Evolutionary conservation across 352 stramenopile genomes (phyloP).

Genomic region (Phytophthora citrophthora): DNA sequence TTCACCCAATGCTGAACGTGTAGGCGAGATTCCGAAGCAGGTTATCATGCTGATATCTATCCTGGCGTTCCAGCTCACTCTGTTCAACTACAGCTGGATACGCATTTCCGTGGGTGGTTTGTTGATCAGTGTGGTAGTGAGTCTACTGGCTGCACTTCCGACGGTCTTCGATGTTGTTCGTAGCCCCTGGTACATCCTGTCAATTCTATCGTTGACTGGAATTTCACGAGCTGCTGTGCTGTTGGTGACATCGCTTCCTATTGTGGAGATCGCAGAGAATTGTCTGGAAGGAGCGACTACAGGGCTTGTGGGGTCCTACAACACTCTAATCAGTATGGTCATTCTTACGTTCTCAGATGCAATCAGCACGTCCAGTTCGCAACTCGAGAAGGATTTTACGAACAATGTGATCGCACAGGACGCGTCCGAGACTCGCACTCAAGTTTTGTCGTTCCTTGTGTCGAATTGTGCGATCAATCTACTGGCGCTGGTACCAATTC

Average conservation of each 20-base stretch:
- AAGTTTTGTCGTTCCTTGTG: constrained; percentile 51
- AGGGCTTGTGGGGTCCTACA: constrained; percentile 67
- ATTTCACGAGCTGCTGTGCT: constrained; percentile 45
- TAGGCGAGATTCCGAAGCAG: constrained; percentile 55
- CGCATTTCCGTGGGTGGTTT: constrained; percentile 57
- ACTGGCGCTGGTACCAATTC: constrained; percentile 55
- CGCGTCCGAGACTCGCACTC: constrained; percentile 33
- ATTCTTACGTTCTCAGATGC: constrained; percentile 66
- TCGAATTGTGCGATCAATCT: constrained; percentile 59
- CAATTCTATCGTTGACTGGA: constrained; percentile 50
- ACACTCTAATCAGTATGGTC: constrained; percentile 65
- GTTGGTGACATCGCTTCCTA: constrained; percentile 62
- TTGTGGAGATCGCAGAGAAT: constrained; percentile 80
- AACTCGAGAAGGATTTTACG: constrained; percentile 49
- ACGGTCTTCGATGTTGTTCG: constrained; percentile 61
- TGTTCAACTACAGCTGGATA: constrained; percentile 83
- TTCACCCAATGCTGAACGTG: constrained; percentile 42
- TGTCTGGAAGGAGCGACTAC: constrained; percentile 76
- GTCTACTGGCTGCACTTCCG: constrained; percentile 43
- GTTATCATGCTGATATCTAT: constrained; percentile 53
- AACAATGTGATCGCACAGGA: constrained; percentile 39
- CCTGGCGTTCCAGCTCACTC: constrained; percentile 54
- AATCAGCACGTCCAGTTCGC: constrained; percentile 53
- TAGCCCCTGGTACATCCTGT: constrained; percentile 53
- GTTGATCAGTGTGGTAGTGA: constrained; percentile 42